These are phyloP conservation scores for Tympanopsis confertula DNA, from an alignment of 2,329 filamentous ascomycete genomes.

Conservation along the genomic window DNA sequence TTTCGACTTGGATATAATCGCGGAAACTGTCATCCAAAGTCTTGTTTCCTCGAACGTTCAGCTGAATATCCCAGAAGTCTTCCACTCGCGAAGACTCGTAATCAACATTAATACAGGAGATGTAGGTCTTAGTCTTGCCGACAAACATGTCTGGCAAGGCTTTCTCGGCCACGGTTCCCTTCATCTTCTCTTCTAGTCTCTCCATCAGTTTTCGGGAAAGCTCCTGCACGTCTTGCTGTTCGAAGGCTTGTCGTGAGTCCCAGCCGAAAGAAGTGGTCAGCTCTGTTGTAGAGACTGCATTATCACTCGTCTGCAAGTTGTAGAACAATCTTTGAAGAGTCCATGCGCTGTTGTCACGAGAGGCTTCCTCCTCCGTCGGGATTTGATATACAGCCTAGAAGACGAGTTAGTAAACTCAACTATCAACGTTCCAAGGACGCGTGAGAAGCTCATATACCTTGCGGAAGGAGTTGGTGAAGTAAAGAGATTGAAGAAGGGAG, in stretches of 20 bases:
- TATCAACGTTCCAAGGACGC: constrained; percentile 3
- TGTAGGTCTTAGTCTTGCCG: constrained; percentile 97
- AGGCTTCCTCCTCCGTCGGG: constrained; percentile 75
- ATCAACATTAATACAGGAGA: constrained; percentile 95
- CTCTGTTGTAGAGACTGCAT: constrained; percentile 80
- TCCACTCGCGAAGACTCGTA: constrained; percentile 93
- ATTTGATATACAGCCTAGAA: constrained; percentile 86
- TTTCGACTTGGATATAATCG: constrained; percentile 93
- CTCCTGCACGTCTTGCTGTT: constrained; percentile 97
- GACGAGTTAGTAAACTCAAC: constrained; percentile 5
- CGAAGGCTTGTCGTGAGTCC: constrained; percentile 95
- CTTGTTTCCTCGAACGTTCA: constrained; percentile 91
- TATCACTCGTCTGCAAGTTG: constrained; percentile 74
- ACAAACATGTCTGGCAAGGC: constrained; percentile 84
- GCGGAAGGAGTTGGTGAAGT: constrained; percentile 84
- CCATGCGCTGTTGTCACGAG: constrained; percentile 79
- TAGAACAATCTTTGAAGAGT: constrained; percentile 91
- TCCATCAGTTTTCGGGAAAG: constrained; percentile 95
- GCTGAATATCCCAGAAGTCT: constrained; percentile 97
- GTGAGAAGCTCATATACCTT: constrained; percentile 44
- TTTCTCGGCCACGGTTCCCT: constrained; percentile 83
- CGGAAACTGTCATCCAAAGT: constrained; percentile 87
- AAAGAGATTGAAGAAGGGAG: constrained; percentile 72
- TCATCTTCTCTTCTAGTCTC: constrained; percentile 94
- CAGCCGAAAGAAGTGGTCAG: constrained; percentile 94